Base-by-base conservation (phyloP, 1,139 yeast genomes). In the Kurtzmaniella quercitrusa region DNA sequence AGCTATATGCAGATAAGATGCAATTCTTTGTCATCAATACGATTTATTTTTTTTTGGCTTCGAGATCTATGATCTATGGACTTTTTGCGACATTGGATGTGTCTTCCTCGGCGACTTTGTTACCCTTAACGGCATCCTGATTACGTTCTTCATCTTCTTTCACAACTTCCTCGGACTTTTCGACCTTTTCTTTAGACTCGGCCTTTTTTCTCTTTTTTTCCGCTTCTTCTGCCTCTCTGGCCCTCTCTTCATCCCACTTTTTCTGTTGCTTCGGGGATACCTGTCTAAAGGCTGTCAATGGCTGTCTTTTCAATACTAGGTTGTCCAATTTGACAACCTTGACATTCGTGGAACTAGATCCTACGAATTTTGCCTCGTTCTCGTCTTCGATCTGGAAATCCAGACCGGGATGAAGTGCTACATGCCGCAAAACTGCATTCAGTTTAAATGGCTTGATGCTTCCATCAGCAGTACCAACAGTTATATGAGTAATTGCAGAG, bases 401-500 rank as follows among this genome's bases (percentile, higher is more conserved):
- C n/a, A 5, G 7, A 4, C 14, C 27, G 10, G 23, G 25, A 4
- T 19, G n/a, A 21, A 12, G 12, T n/a, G 10, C 27, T 8, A 36
- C 5, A 19, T 18, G 25, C 9, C 24, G 25, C n/a, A 36, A 36
- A 1, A 63, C 53, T 0, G 29, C 21, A 43, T 71, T 71, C 2
- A 75, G 66, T 48, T 60, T 55, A 37, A 51, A 49, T 2, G 95
- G 82, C 44, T 64, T 69, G 4, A 78, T 70, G 0, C 70, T 69
- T 0, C 66, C 63, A 3, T 66, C 56, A 3, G 68, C 60, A 0
- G 89, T 78, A 0, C 94, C 96, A 8, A 91, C 57, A 0, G 98
- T 91, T 25, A 91, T 77, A 59, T 93, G 98, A 0, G 85, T 74
- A 47, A 60, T 58, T 11, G 31, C 19, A 19, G 12, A 38, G 24